Evolutionary conservation across 306 rosid genomes (phyloP), one percentile per base, ranked within the genome.

Genomic region (Fagus sylvatica): DNA sequence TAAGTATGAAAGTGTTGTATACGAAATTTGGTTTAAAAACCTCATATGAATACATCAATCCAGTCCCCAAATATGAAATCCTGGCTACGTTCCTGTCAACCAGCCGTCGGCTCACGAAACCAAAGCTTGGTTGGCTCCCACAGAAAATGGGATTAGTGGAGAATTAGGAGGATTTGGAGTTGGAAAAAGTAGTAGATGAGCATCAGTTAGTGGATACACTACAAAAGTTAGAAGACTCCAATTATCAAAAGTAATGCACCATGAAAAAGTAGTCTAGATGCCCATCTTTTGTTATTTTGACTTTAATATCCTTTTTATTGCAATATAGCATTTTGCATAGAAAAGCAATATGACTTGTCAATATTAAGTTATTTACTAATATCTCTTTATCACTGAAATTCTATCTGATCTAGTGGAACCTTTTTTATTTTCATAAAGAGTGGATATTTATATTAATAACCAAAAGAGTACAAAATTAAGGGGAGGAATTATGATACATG

Each of bases 201-300:
- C 75, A 62, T 77, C 79, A 66, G 74, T 68, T 80, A 87, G 90
- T 87, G 92, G 92, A 82, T 86, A 76, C 80, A 84, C 84, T 81
- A 62, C 77, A 77, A 61, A 78, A 69, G 76, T 34, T 56, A 39
- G 67, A 80, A 85, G 66, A 76, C 83, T 79, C 86, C 86, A 76
- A 81, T 62, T 62, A 86, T 81, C 74, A 32, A 89, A 87, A 83
- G 88, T 77, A 82, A 83, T 78, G 81, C 86, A 75, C 74, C 67
- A 71, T 80, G 78, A 75, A 85, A 87, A 83, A 74, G 87, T 37
- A 43, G 69, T 75, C 76, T 85, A 56, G 87, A 82, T 73, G 64
- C 77, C 77, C 83, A 74, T 76, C 79, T 83, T 76, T 39, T 51
- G 53, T 51, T 71, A 10, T 22, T 69, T 78, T 79, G 71, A 68